These are phyloP conservation scores for Rhodosporidiobolus odoratus DNA, from an alignment of 768 basidiomycete genomes.

Conservation along the genomic window DNA sequence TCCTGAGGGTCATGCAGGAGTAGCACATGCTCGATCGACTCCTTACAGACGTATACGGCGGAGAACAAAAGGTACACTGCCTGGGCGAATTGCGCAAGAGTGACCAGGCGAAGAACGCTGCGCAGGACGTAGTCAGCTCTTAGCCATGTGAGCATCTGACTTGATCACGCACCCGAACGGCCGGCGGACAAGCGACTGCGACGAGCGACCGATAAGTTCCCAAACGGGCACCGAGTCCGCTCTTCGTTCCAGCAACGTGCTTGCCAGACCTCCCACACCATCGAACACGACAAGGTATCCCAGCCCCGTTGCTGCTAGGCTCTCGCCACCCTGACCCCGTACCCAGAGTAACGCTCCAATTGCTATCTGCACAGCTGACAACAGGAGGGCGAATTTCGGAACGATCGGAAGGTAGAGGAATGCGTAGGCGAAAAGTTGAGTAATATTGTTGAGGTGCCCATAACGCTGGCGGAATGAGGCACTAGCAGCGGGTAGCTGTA, in stretches of 20 bases:
- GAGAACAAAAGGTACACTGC: conserved; percentile 90
- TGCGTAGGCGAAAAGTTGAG: conserved; percentile 29
- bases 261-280: conserved; percentile 25
- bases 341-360: conserved; percentile 68
- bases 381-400: conserved; percentile 14
- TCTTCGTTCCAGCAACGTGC: conserved; percentile 36
- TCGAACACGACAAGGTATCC: conserved; percentile 91
- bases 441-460: conserved; percentile 25
- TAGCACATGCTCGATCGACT: conserved; percentile 86
- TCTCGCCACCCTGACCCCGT: conserved; percentile 77
- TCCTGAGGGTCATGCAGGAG: conserved; percentile 47
- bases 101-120: conserved; percentile 41
- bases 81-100: conserved; percentile 63
- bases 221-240: conserved; percentile 44
- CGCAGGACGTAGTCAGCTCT: not conserved
- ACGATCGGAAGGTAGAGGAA: conserved; percentile 24
- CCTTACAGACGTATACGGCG: conserved; percentile 92
- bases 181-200: conserved; percentile 46
- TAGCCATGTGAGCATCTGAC: not conserved
- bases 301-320: conserved; percentile 77
- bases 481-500: conserved; percentile 19
- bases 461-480: conserved; percentile 30
- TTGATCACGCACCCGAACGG: conserved; percentile 59
- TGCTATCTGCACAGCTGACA: conserved; percentile 43
- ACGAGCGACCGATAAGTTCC: conserved; percentile 46